phyloP scores from a whole-genome alignment of 371 early-diverging fungal genomes.

The Mortierella sp. region DNA sequence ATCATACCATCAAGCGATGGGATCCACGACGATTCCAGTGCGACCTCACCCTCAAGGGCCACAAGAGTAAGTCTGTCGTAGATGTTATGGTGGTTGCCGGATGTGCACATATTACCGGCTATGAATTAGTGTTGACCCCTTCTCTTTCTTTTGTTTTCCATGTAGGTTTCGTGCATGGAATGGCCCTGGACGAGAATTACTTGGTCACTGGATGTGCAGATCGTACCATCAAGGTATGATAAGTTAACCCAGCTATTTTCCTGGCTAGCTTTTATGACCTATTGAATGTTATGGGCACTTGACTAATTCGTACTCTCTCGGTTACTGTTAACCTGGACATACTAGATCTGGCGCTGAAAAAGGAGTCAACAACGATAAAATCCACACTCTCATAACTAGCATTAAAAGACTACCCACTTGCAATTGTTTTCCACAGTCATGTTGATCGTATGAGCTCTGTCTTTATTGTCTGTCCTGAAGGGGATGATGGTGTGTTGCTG shows the following conservation, averaged over 20 bases:
- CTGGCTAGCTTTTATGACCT: neutral
- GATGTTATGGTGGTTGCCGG: neutral
- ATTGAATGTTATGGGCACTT: neutral
- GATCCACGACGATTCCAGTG: constrained; percentile 68
- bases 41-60: constrained; percentile 72
- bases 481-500: too few relatives aligned
- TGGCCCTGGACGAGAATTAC: constrained; percentile 62
- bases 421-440: neutral
- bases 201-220: constrained; percentile 78
- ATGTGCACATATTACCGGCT: neutral
- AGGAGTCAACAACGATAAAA: neutral
- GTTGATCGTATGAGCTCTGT: neutral
- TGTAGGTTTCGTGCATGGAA: constrained; percentile 71
- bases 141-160: neutral
- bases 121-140: too few relatives aligned
- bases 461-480: neutral
- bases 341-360: constrained; percentile 28
- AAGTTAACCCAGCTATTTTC: neutral
- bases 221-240: constrained; percentile 66
- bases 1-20: constrained; percentile 81
- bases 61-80: constrained; percentile 62
- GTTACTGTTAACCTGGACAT: neutral
- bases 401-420: neutral
- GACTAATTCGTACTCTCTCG: neutral
- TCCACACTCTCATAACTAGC: neutral